These are phyloP conservation scores for Wilhelminamyces savonicus DNA, from an alignment of 805 yeast species.

Conservation along the genomic window DNA sequence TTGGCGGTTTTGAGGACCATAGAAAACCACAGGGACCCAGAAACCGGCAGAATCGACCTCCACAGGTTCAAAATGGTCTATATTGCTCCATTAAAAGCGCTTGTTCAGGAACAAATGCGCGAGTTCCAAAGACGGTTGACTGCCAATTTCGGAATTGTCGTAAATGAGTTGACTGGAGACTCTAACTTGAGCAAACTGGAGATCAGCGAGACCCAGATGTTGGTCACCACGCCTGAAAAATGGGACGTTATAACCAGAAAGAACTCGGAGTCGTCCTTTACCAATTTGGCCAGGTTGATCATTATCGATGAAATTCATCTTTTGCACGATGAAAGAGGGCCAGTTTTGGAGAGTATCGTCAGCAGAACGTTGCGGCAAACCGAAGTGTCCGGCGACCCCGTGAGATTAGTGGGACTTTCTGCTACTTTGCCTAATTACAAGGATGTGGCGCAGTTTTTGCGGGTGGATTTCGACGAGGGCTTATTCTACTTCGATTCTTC, in stretches of 20 bases:
- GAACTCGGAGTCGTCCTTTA: constrained; percentile 57
- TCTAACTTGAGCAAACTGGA: constrained; percentile 70
- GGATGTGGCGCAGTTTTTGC: constrained; percentile 79
- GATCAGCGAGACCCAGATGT: constrained; percentile 68
- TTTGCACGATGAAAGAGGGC: constrained; percentile 92
- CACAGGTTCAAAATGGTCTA: constrained; percentile 72
- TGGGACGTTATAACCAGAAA: constrained; percentile 97
- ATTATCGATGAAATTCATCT: constrained; percentile 92
- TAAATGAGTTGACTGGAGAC: constrained; percentile 89
- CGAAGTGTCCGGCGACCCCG: constrained; percentile 39
- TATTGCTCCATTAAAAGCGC: constrained; percentile 89
- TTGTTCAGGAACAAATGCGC: constrained; percentile 91
- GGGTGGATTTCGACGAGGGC: constrained; percentile 53
- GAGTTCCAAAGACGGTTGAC: constrained; percentile 70
- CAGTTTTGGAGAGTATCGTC: constrained; percentile 84
- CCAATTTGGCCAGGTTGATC: constrained; percentile 58
- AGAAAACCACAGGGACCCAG: constrained; percentile 41
- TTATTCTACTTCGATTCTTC: constrained; percentile 77
- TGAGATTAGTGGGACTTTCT: constrained; percentile 78
- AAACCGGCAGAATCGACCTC: constrained; percentile 44
- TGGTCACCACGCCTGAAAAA: constrained; percentile 94
- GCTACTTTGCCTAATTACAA: constrained; percentile 87
- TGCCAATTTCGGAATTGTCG: constrained; percentile 56
- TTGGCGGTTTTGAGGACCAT: constrained; percentile 64
- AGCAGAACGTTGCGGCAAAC: constrained; percentile 57